A percentile compares a stretch with the other conserved stretches of the same genome.
Evolutionary conservation across 2,329 filamentous ascomycete species (phyloP).

Genomic region (Fusarium praegraminearum): DNA sequence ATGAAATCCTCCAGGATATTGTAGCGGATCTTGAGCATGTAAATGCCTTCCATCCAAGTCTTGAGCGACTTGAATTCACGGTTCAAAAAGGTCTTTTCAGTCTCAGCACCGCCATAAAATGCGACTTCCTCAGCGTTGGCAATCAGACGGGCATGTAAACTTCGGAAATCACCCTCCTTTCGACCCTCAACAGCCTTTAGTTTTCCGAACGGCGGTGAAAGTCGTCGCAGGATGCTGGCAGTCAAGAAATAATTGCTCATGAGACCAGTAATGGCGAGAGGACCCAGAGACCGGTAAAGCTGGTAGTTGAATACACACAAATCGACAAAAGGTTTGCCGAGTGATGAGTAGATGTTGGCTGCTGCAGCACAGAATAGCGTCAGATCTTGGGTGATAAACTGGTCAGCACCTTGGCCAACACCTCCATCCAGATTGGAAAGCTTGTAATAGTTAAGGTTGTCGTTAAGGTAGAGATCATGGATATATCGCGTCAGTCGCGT

Average conservation of each 20-base stretch:
- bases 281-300: conserved; percentile 89
- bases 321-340: conserved; percentile 98
- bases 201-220: conserved; percentile 97
- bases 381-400: conserved; percentile 97
- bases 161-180: conserved; percentile 94
- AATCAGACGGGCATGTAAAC: conserved; percentile 89
- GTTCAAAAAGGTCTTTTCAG: conserved; percentile 93
- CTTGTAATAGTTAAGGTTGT: conserved; percentile 97
- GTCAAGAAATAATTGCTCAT: conserved; percentile 95
- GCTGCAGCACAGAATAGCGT: conserved; percentile 95
- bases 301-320: conserved; percentile 98
- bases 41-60: conserved; percentile 98
- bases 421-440: conserved; percentile 92
- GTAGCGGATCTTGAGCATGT: conserved; percentile 96
- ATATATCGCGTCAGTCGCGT: conserved; percentile 96
- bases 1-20: conserved; percentile 99
- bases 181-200: conserved; percentile 95
- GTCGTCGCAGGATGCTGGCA: conserved; percentile 84
- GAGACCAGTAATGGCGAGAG: conserved; percentile 85
- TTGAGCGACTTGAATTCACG: conserved; percentile 93
- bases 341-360: conserved; percentile 91
- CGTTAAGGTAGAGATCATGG: conserved; percentile 95
- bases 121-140: conserved; percentile 98
- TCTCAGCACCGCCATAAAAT: conserved; percentile 95
- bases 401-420: conserved; percentile 90